Evolutionary conservation across 1,284 basidiomycete species (phyloP).

Genomic region (Sporisorium scitamineum): DNA sequence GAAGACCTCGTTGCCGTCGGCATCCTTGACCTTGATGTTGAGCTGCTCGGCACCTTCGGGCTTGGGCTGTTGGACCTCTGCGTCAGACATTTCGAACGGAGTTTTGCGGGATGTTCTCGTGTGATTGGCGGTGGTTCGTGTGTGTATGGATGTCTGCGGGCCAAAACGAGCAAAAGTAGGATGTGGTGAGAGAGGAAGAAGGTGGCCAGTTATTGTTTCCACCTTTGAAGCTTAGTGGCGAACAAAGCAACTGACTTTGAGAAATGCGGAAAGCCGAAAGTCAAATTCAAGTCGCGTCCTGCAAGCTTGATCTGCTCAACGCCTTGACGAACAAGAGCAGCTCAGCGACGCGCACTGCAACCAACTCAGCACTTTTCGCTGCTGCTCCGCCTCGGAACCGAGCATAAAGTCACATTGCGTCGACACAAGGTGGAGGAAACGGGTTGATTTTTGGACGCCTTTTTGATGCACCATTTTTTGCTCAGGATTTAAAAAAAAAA

Average conservation of each 20-base stretch:
- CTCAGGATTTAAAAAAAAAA: background rate
- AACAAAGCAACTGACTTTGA: background rate
- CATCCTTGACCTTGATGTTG: conserved; percentile 69
- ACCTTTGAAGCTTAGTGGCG: conserved; percentile 12
- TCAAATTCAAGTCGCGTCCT: conserved; percentile 6
- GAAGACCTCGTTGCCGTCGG: conserved; percentile 85
- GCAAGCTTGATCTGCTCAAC: background rate
- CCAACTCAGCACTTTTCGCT: conserved; percentile 6
- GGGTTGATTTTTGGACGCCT: background rate
- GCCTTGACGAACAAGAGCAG: background rate
- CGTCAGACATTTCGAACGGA: conserved; percentile 57
- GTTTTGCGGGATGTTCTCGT: background rate
- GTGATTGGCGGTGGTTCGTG: background rate
- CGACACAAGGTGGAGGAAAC: background rate
- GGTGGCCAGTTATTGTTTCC: background rate
- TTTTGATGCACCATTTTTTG: background rate
- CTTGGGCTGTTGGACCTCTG: conserved; percentile 60
- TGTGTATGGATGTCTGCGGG: background rate
- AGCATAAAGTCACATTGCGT: background rate
- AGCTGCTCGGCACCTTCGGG: conserved; percentile 66
- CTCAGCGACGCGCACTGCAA: background rate
- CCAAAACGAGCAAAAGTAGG: background rate
- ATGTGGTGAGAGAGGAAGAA: conserved; percentile 18
- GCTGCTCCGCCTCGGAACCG: conserved; percentile 7
- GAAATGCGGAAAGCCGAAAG: conserved; percentile 1